Evolutionary conservation across 768 basidiomycete species (phyloP).

Genomic region (Astraeus odoratus): DNA sequence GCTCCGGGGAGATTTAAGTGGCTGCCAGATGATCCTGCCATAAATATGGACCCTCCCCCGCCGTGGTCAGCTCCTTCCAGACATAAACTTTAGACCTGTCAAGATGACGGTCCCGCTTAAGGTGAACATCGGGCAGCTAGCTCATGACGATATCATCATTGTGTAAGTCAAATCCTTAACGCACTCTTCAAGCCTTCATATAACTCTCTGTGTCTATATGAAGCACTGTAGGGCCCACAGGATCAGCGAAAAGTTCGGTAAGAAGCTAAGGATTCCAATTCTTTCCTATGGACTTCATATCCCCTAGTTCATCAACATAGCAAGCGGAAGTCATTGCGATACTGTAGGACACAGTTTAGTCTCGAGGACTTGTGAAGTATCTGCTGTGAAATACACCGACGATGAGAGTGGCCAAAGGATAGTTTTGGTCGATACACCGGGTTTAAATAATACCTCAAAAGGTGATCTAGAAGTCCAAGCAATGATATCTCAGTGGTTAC

Average conservation of each 20-base stretch:
- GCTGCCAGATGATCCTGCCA: too few species aligned
- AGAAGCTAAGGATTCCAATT: not conserved
- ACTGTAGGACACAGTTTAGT: not conserved
- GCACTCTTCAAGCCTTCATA: not conserved
- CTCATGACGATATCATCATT: not conserved
- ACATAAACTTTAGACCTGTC: too few species aligned
- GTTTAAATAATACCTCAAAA: not conserved
- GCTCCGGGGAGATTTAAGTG: too few species aligned
- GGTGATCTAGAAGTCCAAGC: not conserved
- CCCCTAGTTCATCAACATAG: not conserved
- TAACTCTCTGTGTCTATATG: not conserved
- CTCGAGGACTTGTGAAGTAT: not conserved
- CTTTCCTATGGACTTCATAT: not conserved
- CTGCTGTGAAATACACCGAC: not conserved
- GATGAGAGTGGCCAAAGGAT: not conserved
- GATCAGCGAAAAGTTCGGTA: constrained; percentile 17
- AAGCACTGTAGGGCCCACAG: not conserved
- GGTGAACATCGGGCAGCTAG: too few species aligned
- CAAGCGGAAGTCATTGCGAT: not conserved
- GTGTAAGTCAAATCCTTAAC: not conserved
- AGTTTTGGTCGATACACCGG: not conserved
- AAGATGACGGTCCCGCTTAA: too few species aligned
- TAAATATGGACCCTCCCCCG: too few species aligned
- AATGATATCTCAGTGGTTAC: not conserved
- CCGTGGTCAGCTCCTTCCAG: too few species aligned